These are phyloP conservation scores for Cymodocea nodosa DNA, from an alignment of 116 monocot species.

Conservation along the genomic window DNA sequence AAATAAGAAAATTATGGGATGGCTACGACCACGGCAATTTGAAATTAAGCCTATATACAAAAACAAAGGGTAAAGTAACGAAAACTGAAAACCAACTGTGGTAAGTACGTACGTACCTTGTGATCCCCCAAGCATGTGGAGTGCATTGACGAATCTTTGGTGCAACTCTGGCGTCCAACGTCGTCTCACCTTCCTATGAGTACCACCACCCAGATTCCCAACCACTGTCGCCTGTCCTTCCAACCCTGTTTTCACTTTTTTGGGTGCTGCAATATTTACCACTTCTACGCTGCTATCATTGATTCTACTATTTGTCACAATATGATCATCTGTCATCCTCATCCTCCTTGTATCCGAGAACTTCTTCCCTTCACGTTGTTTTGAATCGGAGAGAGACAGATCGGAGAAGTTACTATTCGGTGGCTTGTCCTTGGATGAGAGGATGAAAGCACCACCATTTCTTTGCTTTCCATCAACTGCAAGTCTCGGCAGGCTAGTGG, in stretches of 20 bases:
- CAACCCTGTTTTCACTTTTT: not conserved
- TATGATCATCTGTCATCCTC: not conserved
- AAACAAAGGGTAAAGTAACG: not conserved
- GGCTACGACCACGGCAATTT: not conserved
- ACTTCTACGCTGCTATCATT: not conserved
- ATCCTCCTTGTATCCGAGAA: not conserved
- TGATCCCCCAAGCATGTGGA: slow-evolving; percentile 78
- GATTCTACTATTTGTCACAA: not conserved
- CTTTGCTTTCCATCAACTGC: slow-evolving; percentile 24
- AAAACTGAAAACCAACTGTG: not conserved
- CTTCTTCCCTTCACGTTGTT: slow-evolving; percentile 11
- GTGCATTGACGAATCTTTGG: slow-evolving; percentile 88
- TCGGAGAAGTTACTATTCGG: slow-evolving; percentile 16
- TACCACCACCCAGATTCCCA: not conserved
- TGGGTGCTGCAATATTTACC: not conserved
- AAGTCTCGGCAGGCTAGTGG: slow-evolving; percentile 23
- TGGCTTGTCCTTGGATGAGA: slow-evolving; percentile 33
- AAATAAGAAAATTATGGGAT: not conserved
- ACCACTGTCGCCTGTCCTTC: slow-evolving; percentile 7
- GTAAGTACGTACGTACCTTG: slow-evolving; percentile 33
- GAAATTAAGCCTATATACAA: not conserved
- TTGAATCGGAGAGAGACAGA: slow-evolving; percentile 16
- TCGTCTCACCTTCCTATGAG: slow-evolving; percentile 64
- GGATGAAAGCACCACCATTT: slow-evolving; percentile 63
- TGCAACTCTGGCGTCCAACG: slow-evolving; percentile 98